A percentile compares a stretch with the other conserved stretches of the same genome.
These are phyloP conservation scores for Stygiomarasmius scandens DNA, from an alignment of 1,284 basidiomycete genomes.

Conservation along the genomic window DNA sequence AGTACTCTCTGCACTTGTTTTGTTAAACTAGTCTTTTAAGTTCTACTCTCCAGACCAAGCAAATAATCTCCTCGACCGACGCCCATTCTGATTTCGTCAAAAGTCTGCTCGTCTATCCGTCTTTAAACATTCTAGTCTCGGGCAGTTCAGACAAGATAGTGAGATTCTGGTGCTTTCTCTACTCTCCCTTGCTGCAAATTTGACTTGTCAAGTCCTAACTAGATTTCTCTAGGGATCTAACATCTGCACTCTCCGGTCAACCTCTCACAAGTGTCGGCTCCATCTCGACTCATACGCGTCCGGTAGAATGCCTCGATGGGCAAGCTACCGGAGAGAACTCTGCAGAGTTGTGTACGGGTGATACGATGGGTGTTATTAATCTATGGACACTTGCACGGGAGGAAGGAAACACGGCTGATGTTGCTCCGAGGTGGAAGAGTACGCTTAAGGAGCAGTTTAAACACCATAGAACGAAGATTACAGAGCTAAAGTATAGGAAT, in stretches of 20 bases:
- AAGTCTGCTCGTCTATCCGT: constrained; percentile 69
- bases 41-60: constrained; percentile 70
- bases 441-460: constrained; percentile 60
- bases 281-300: constrained; percentile 73
- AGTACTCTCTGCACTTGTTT: constrained; percentile 22
- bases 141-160: constrained; percentile 91
- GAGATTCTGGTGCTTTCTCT: constrained; percentile 72
- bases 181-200: neutral
- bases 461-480: constrained; percentile 81
- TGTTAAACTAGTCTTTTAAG: neutral
- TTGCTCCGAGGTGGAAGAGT: constrained; percentile 53
- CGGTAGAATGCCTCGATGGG: constrained; percentile 67
- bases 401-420: too few relatives aligned
- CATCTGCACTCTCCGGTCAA: constrained; percentile 40
- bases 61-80: constrained; percentile 67
- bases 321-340: constrained; percentile 44
- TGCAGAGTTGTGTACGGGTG: constrained; percentile 72
- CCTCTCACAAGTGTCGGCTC: constrained; percentile 60
- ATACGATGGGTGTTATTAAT: constrained; percentile 85
- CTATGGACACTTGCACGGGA: constrained; percentile 68
- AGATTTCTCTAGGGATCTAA: constrained; percentile 57
- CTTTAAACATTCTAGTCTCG: constrained; percentile 72
- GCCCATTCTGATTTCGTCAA: constrained; percentile 91
- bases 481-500: constrained; percentile 65
- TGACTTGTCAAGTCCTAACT: neutral